Base-by-base conservation (phyloP, 192 early-diverging fungal species). In the Podila clonocystis region DNA sequence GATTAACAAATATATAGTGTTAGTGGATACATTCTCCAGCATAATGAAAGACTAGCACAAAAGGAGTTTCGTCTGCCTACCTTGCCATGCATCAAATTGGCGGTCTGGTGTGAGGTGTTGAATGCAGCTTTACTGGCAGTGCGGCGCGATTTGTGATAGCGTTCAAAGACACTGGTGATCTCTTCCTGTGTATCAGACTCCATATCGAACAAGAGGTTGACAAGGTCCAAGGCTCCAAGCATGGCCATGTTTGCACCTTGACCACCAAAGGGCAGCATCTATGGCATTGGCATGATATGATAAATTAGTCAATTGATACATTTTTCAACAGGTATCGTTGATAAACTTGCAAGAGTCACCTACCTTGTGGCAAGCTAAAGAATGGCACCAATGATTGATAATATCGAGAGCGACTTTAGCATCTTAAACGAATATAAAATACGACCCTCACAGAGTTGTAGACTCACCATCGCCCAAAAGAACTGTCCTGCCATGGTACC, bases 361-460 rank as follows among this genome's bases (percentile, higher is more conserved):
- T 6, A 70, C 74, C 24, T 77, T 77, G 58, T 77, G 74, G 29
- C 62, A 65, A 60, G 74, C 74, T 77, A 68, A 5, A 57, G 20
- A 29, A 20, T 17, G 9, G 63, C 5, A 29, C 49, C 38, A 9
- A 9, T 15, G 15, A 45, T 17, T 0, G 11, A 45, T 17, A 45
- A 15, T 15, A 45, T 36, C 34, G 15, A 45, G 38, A 45, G 17
- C 12, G 11, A 24, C 22, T 0, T 45, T 64, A 45, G 20, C 29
- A 3, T 65, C 24, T 52, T 11, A 26, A 2, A 28, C n/a, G n/a
- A 41, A 9, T 3, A 41, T 48, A 9, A 2, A 64, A 8, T 22
- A n/a, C 6, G 6, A 9, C 19, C 20, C 26, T 50, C 63, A 36
- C 9, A 48, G 45, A 1, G 48, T n/a, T 9, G 20, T 9, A 17